Conservation (phyloP, 2,329 filamentous ascomycete genomes). For the Lecanicillium sp. region DNA sequence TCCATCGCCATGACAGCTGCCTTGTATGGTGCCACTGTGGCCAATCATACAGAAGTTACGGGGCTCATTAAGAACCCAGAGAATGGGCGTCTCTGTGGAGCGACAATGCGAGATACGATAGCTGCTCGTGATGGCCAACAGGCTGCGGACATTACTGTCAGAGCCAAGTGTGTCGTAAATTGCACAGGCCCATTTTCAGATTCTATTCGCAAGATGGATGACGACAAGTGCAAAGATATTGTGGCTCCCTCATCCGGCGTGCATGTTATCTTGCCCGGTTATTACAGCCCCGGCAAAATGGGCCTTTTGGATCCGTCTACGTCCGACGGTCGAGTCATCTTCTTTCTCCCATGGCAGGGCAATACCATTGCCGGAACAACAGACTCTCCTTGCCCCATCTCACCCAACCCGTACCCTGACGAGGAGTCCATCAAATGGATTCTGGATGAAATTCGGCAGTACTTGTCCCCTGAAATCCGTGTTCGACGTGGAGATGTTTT, state of each 20-base stretch:
- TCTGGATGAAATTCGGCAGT: conserved; percentile 71
- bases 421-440: conserved; percentile 88
- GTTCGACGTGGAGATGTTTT: conserved; percentile 81
- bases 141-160: conserved; percentile 57
- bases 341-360: conserved; percentile 89
- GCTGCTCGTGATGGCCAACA: conserved; percentile 52
- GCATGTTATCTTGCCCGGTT: conserved; percentile 79
- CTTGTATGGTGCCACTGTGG: conserved; percentile 74
- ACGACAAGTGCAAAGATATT: conserved; percentile 62
- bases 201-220: conserved; percentile 77
- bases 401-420: conserved; percentile 64
- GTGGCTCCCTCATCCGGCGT: conserved; percentile 80
- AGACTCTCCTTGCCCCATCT: conserved; percentile 67
- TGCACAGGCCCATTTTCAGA: conserved; percentile 85
- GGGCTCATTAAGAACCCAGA: conserved; percentile 61
- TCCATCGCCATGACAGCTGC: conserved; percentile 82
- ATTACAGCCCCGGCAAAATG: conserved; percentile 80
- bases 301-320: conserved; percentile 80
- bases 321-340: conserved; percentile 82
- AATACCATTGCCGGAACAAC: conserved; percentile 89
- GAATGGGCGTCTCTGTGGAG: conserved; percentile 64
- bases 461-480: conserved; percentile 76
- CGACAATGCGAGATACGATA: conserved; percentile 63
- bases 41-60: conserved; percentile 79
- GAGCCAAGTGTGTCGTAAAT: conserved; percentile 77